These are phyloP conservation scores for Aspergillus flavus DNA, from an alignment of 2,329 filamentous ascomycete species.

Conservation along the genomic window DNA sequence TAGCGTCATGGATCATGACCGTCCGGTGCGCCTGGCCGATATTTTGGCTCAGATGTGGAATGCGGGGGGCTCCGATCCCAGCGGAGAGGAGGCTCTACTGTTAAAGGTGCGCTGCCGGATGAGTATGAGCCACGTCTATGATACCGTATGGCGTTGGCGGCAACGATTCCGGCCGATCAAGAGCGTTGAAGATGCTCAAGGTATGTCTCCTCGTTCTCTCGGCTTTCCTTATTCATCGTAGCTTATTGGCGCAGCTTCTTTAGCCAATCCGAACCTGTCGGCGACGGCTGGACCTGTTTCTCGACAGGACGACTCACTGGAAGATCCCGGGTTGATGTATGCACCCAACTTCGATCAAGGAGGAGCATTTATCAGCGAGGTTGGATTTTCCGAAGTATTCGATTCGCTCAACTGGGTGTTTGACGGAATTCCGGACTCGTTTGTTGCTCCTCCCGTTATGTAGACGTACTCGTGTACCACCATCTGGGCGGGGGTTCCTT, in stretches of 20 bases:
- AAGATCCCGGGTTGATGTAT: conserved; percentile 35
- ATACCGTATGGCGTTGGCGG: conserved; percentile 68
- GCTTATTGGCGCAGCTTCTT: conserved; percentile 28
- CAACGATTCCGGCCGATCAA: conserved; percentile 67
- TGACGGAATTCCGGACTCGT: conserved; percentile 74
- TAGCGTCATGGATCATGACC: conserved; percentile 64
- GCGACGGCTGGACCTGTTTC: conserved; percentile 27
- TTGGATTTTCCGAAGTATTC: conserved; percentile 72
- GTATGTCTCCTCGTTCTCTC: conserved; percentile 50
- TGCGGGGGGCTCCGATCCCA: conserved; percentile 38
- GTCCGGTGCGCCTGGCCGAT: conserved; percentile 64
- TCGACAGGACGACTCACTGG: conserved; percentile 34
- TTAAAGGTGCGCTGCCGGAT: conserved; percentile 66
- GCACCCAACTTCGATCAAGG: conserved; percentile 39
- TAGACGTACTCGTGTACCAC: conserved; percentile 14
- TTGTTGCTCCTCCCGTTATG: conserved; percentile 40
- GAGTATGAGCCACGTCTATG: conserved; percentile 67
- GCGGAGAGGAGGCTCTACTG: conserved; percentile 50
- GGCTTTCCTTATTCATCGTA: neutral
- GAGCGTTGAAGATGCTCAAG: conserved; percentile 63
- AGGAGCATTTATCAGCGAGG: conserved; percentile 40
- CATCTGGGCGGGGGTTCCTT: neutral
- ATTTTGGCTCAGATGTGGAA: conserved; percentile 68
- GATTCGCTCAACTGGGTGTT: conserved; percentile 92
- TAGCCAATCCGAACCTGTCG: conserved; percentile 42